phyloP scores from a whole-genome alignment of 2,329 filamentous ascomycete species.

The Fonsecaea erecta region DNA sequence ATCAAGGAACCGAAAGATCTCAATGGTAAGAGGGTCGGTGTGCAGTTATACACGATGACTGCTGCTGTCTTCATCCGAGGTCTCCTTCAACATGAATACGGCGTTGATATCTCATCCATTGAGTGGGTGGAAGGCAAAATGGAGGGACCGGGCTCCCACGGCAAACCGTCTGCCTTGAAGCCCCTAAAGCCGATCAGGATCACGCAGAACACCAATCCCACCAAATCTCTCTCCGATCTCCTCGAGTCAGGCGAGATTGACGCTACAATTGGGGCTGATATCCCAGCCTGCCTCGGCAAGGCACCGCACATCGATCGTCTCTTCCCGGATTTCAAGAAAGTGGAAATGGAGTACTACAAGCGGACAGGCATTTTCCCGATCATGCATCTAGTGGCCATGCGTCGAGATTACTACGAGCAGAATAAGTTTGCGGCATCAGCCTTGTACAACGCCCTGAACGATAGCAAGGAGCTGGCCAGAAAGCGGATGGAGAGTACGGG shows the following conservation, averaged over 20 bases:
- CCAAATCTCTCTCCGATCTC: conserved; percentile 42
- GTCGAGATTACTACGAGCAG: conserved; percentile 39
- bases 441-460: conserved; percentile 43
- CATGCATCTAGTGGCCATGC: conserved; percentile 42
- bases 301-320: conserved; percentile 40
- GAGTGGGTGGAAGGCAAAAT: conserved; percentile 45
- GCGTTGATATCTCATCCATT: conserved; percentile 42
- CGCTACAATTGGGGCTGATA: conserved; percentile 45
- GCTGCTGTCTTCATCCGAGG: conserved; percentile 46
- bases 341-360: conserved; percentile 43
- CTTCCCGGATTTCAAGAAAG: conserved; percentile 44
- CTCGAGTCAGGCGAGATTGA: conserved; percentile 46
- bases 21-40: conserved; percentile 44
- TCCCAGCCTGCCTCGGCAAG: conserved; percentile 41
- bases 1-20: conserved; percentile 42
- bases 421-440: conserved; percentile 41
- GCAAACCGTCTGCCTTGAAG: conserved; percentile 37
- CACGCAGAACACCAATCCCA: conserved; percentile 11
- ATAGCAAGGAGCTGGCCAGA: conserved; percentile 43
- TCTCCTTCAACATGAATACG: conserved; percentile 42
- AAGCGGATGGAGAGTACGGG: conserved; percentile 39
- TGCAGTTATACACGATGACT: conserved; percentile 48
- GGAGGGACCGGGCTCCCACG: conserved; percentile 40
- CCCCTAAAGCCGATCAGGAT: conserved; percentile 19
- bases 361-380: conserved; percentile 42